These are phyloP conservation scores for Sporodiniella umbellata DNA, from an alignment of 371 early-diverging fungal genomes.

Conservation along the genomic window DNA sequence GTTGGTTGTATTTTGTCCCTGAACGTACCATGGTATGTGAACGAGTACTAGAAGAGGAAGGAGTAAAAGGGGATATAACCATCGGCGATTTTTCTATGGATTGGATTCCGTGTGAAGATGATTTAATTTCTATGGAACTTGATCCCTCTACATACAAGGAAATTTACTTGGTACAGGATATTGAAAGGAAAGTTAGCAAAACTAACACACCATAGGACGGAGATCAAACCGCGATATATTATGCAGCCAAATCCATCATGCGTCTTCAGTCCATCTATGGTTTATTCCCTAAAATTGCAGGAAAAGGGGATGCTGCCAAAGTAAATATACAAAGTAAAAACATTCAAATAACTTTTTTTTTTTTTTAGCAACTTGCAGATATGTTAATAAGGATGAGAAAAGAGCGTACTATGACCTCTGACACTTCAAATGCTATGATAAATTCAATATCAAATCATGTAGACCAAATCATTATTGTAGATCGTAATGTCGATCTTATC, in stretches of 20 bases:
- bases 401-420: constrained; percentile 66
- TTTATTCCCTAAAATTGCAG: constrained; percentile 82
- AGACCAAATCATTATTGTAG: constrained; percentile 88
- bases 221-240: constrained; percentile 77
- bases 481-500: constrained; percentile 84
- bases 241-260: constrained; percentile 82
- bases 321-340: constrained; percentile 21
- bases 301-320: constrained; percentile 85
- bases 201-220: too few relatives aligned
- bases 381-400: constrained; percentile 79
- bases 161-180: constrained; percentile 74
- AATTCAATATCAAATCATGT: constrained; percentile 65
- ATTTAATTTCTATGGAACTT: constrained; percentile 87
- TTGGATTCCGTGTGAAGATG: constrained; percentile 86
- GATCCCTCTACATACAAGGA: constrained; percentile 74
- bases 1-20: constrained; percentile 86
- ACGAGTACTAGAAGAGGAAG: constrained; percentile 84
- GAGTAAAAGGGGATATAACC: constrained; percentile 83
- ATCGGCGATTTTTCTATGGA: constrained; percentile 89
- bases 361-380: constrained; percentile 64
- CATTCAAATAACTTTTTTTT: neutral
- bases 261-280: constrained; percentile 85
- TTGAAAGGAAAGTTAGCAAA: too few relatives aligned
- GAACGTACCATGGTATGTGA: constrained; percentile 85
- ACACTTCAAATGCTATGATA: constrained; percentile 41